phyloP scores from a whole-genome alignment of 805 yeast genomes.

The Starmera caribaea region DNA sequence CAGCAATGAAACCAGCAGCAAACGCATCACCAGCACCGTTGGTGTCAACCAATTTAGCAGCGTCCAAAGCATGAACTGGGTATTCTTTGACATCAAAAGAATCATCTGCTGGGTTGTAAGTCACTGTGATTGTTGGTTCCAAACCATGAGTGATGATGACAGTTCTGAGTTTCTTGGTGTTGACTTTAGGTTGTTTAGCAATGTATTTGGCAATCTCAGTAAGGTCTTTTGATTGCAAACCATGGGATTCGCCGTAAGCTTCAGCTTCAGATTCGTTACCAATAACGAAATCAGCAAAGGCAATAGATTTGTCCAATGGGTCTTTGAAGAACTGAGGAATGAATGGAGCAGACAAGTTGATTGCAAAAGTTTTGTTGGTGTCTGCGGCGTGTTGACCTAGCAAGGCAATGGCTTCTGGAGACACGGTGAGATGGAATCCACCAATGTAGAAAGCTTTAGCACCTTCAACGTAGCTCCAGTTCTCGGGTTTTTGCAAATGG shows the following conservation, averaged over 20 bases:
- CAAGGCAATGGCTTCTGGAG: constrained; percentile 85
- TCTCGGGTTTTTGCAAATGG: constrained; percentile 81
- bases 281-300: constrained; percentile 84
- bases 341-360: constrained; percentile 96
- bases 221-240: constrained; percentile 46
- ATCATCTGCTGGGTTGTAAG: constrained; percentile 39
- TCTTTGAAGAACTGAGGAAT: constrained; percentile 93
- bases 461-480: constrained; percentile 77
- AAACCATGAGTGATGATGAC: constrained; percentile 95
- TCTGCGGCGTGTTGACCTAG: constrained; percentile 90
- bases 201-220: constrained; percentile 72
- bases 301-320: constrained; percentile 67
- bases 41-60: constrained; percentile 72
- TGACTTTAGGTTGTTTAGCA: constrained; percentile 70
- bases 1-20: constrained; percentile 93
- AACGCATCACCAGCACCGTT: constrained; percentile 99
- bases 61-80: constrained; percentile 65
- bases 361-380: constrained; percentile 62
- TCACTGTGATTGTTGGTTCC: constrained; percentile 77
- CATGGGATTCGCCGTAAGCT: constrained; percentile 84
- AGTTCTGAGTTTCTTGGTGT: constrained; percentile 60
- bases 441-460: constrained; percentile 88
- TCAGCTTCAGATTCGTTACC: constrained; percentile 98
- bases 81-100: constrained; percentile 38
- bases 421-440: constrained; percentile 98